Conservation (phyloP, 192 early-diverging fungal genomes). For the Nowakowskiella sp. region DNA sequence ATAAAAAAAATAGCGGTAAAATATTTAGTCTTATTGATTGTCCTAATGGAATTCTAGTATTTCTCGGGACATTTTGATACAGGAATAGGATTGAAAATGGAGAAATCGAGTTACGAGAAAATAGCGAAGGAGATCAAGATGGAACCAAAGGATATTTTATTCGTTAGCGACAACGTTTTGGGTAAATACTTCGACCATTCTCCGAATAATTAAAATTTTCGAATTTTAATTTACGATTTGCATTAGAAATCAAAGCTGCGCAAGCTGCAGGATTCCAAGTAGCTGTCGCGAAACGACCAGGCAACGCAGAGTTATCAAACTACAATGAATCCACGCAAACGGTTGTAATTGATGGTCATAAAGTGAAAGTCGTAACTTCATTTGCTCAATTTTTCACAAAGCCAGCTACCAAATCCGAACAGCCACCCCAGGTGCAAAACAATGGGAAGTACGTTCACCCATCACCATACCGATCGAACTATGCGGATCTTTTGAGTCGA, state of each 20-base stretch:
- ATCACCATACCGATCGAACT: too few species aligned
- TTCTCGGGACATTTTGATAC: slow-evolving; percentile 92
- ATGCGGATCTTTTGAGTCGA: too few species aligned
- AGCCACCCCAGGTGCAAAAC: too few species aligned
- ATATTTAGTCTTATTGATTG: not conserved
- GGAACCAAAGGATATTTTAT: slow-evolving; percentile 52
- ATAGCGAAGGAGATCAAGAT: slow-evolving; percentile 64
- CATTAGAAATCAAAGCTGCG: slow-evolving; percentile 69
- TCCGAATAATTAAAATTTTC: slow-evolving; percentile 1
- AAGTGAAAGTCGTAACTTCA: too few species aligned
- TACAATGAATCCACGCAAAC: too few species aligned
- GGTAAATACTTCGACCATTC: slow-evolving; percentile 27
- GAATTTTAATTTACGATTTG: slow-evolving; percentile 5
- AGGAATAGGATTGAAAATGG: slow-evolving; percentile 71
- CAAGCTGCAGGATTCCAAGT: slow-evolving; percentile 60
- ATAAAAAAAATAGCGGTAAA: not conserved
- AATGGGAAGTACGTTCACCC: too few species aligned
- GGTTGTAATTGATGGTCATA: too few species aligned
- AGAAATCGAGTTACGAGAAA: slow-evolving; percentile 55
- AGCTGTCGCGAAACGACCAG: slow-evolving; percentile 63
- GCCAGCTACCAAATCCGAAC: too few species aligned
- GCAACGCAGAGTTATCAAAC: too few species aligned
- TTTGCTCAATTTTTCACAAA: too few species aligned
- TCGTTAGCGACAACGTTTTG: slow-evolving; percentile 86
- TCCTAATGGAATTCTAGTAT: slow-evolving; percentile 28